Conservation (phyloP, 192 early-diverging fungal species). For the Backusella parvicylindrica region DNA sequence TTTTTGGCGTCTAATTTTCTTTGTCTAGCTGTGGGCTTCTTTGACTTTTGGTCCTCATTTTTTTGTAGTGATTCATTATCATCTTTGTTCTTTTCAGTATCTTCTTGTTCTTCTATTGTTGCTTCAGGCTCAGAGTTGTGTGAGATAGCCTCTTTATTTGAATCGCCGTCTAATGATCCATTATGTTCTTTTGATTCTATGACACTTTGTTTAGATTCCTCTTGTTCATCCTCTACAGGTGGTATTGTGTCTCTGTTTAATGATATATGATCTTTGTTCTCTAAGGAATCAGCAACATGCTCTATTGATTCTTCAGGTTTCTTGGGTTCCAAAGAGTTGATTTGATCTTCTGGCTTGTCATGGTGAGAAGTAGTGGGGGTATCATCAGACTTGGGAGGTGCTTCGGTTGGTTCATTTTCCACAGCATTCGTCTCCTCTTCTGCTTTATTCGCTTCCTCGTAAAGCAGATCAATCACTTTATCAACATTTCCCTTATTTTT, state of each 20-base stretch:
- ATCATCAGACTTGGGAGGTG: not conserved
- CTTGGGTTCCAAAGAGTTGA: not conserved
- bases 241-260: not conserved
- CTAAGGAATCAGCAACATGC: not conserved
- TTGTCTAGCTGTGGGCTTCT: slow-evolving; percentile 6
- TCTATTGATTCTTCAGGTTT: not conserved
- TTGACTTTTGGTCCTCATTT: not conserved
- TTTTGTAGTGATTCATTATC: not conserved
- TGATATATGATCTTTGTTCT: not conserved
- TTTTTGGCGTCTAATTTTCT: slow-evolving; percentile 20
- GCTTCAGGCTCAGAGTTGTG: not conserved
- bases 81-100: not conserved
- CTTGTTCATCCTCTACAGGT: not conserved
- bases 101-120: not conserved
- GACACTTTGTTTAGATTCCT: not conserved
- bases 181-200: not conserved
- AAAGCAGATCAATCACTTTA: slow-evolving; percentile 54
- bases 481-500: slow-evolving; percentile 42
- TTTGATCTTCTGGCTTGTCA: not conserved
- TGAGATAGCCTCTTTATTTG: not conserved
- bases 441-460: slow-evolving; percentile 9
- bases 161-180: no score
- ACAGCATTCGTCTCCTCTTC: not conserved
- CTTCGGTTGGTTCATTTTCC: not conserved
- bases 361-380: not conserved